A percentile compares a stretch with the other conserved stretches of the same genome.
phyloP scores from a whole-genome alignment of 257 asterid genomes.

The Catharanthus roseus region DNA sequence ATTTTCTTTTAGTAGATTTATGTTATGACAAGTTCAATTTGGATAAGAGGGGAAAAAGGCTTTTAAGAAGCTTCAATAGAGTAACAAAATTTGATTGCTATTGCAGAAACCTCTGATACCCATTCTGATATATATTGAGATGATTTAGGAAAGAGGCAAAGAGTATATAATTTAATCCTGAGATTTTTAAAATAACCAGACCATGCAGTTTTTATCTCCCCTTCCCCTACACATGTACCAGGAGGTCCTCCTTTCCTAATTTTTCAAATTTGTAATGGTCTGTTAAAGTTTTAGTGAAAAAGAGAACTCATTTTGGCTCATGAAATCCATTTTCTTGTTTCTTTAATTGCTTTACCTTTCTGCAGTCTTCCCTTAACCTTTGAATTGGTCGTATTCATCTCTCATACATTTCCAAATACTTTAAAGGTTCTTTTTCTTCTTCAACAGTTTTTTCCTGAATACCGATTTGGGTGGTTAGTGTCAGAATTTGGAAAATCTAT shows the following conservation, averaged over 20 bases:
- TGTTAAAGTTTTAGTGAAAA: background rate
- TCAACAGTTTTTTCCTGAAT: conserved; percentile 72
- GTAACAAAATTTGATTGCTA: background rate
- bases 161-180: background rate
- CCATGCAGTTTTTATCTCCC: background rate
- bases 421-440: conserved; percentile 21
- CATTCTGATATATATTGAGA: background rate
- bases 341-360: background rate
- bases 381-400: background rate
- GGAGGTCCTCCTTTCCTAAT: background rate
- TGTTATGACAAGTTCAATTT: background rate
- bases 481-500: conserved; percentile 67
- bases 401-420: conserved; percentile 14
- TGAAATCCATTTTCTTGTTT: background rate
- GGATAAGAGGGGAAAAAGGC: background rate
- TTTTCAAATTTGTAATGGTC: background rate
- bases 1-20: background rate
- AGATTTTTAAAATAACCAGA: background rate
- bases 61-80: background rate
- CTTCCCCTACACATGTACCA: background rate
- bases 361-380: background rate
- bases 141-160: background rate
- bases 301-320: background rate
- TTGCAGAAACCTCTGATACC: background rate
- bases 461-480: conserved; percentile 84